A percentile compares a stretch with the other conserved stretches of the same genome.
Evolutionary conservation across 192 early-diverging fungal genomes (phyloP).

Genomic region (Backusella sp.): DNA sequence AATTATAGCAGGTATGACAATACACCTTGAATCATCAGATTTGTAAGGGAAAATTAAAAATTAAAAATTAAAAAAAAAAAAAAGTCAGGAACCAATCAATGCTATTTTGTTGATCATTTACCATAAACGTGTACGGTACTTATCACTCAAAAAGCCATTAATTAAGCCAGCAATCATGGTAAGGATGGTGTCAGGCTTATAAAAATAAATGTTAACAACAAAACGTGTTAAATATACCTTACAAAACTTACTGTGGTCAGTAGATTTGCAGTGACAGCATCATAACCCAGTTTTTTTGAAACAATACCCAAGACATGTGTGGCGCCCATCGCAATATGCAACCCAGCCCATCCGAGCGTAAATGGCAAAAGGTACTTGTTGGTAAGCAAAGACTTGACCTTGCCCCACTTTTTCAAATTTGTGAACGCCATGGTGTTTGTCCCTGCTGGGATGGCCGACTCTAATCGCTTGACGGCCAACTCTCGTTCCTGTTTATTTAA

Average conservation of each 20-base stretch:
- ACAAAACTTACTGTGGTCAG: constrained; percentile 28
- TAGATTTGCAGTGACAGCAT: constrained; percentile 36
- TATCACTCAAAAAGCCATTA: constrained; percentile 36
- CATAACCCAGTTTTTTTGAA: constrained; percentile 35
- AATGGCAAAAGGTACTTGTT: constrained; percentile 33
- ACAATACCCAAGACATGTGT: constrained; percentile 32
- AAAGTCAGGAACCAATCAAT: background rate
- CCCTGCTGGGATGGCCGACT: background rate
- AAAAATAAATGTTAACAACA: background rate
- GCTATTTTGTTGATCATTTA: background rate
- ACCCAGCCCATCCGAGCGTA: constrained; percentile 30
- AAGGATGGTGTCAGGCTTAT: constrained; percentile 32
- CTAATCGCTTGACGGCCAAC: background rate
- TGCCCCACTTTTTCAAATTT: background rate
- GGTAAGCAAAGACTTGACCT: constrained; percentile 3
- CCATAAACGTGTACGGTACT: constrained; percentile 32
- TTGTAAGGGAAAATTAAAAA: no score
- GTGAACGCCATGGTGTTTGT: background rate
- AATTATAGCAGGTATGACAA: constrained; percentile 29
- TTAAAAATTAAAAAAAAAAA: background rate
- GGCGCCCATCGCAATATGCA: constrained; percentile 33
- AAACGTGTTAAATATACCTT: background rate
- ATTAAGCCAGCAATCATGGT: constrained; percentile 28
- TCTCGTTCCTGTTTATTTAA: constrained; percentile 24
- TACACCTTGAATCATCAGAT: constrained; percentile 19